Conservation (phyloP, 1,284 basidiomycete species). For the Cryptococcus maquisensis region DNA sequence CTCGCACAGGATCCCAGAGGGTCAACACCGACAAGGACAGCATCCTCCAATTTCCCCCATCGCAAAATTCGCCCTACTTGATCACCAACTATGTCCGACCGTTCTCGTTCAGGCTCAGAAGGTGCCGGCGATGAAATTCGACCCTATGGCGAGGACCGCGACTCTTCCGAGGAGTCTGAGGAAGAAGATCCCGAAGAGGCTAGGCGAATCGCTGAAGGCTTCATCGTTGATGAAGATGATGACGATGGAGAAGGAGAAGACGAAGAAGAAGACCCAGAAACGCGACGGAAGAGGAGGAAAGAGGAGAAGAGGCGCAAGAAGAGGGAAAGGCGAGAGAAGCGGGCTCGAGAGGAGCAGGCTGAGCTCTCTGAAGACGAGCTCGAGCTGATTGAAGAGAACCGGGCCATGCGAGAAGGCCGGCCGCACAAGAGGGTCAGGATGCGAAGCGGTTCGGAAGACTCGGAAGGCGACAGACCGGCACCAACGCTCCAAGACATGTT, state of each 20-base stretch:
- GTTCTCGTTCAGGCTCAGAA: slow-evolving; percentile 40
- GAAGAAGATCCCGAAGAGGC: slow-evolving; percentile 48
- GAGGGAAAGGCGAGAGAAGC: slow-evolving; percentile 26
- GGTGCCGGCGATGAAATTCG: slow-evolving; percentile 48
- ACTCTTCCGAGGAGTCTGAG: slow-evolving; percentile 49
- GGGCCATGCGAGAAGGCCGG: slow-evolving; percentile 54
- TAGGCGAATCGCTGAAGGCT: slow-evolving; percentile 45
- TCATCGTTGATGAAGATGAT: slow-evolving; percentile 49
- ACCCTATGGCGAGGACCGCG: slow-evolving; percentile 43
- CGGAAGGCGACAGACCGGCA: slow-evolving; percentile 43
- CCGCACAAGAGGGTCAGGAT: slow-evolving; percentile 38
- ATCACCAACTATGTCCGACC: slow-evolving; percentile 35
- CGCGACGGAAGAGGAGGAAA: slow-evolving; percentile 32
- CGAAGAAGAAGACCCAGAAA: slow-evolving; percentile 32
- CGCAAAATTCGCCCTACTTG: background rate
- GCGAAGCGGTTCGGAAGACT: slow-evolving; percentile 48
- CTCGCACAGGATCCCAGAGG: background rate
- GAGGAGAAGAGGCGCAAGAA: slow-evolving; percentile 35
- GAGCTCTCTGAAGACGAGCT: slow-evolving; percentile 83
- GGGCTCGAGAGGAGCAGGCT: slow-evolving; percentile 54
- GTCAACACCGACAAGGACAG: background rate
- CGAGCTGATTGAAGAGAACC: slow-evolving; percentile 91
- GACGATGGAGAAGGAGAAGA: slow-evolving; percentile 39
- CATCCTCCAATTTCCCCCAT: background rate
- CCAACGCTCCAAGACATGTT: slow-evolving; percentile 44